A percentile compares a stretch with the other conserved stretches of the same genome.
phyloP scores from a whole-genome alignment of 352 stramenopile species.

The Vaucheria bursata region DNA sequence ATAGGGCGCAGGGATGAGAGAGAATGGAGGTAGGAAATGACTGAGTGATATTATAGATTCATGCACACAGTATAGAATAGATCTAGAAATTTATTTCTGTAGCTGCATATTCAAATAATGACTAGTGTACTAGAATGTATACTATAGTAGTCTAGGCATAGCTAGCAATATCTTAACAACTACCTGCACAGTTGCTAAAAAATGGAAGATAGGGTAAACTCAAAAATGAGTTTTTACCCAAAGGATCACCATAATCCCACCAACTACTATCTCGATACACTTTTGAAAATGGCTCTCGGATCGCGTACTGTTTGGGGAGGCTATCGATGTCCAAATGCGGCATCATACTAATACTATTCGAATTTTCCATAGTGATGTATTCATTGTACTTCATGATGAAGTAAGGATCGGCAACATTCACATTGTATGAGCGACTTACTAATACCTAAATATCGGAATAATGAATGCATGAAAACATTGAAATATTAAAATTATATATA shows the following conservation, averaged over 20 bases:
- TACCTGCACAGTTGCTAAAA: constrained; percentile 66
- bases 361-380: constrained; percentile 16
- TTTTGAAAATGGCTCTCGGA: constrained; percentile 22
- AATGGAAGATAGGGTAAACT: constrained; percentile 86
- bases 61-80: too few relatives aligned
- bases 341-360: neutral
- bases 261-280: constrained; percentile 40
- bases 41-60: too few relatives aligned
- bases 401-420: constrained; percentile 73
- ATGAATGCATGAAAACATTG: neutral
- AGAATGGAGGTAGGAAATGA: too few relatives aligned
- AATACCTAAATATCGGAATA: constrained; percentile 58
- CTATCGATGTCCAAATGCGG: constrained; percentile 19
- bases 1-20: too few relatives aligned
- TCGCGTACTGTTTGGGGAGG: constrained; percentile 5
- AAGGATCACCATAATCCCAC: constrained; percentile 63
- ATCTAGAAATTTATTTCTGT: too few relatives aligned
- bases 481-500: neutral
- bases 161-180: too few relatives aligned
- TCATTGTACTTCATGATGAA: constrained; percentile 46
- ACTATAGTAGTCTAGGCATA: too few relatives aligned
- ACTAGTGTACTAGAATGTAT: too few relatives aligned
- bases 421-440: constrained; percentile 78
- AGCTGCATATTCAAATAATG: too few relatives aligned
- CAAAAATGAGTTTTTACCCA: constrained; percentile 58